These are phyloP conservation scores for Scleroderma citrinum DNA, from an alignment of 768 basidiomycete genomes.

Conservation along the genomic window DNA sequence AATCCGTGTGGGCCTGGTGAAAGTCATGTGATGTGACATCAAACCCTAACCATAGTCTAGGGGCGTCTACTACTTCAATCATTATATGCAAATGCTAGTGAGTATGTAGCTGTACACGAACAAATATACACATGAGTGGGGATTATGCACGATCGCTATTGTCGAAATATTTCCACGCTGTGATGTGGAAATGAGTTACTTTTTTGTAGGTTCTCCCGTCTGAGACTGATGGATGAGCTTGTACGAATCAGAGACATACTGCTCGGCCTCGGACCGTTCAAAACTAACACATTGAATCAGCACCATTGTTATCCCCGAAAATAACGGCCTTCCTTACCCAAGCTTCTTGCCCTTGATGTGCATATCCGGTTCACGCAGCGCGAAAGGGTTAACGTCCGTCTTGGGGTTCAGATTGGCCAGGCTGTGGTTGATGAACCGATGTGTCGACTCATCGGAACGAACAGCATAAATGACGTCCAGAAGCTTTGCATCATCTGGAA, in stretches of 20 bases:
- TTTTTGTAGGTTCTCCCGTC: conserved; percentile 19
- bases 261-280: conserved; percentile 59
- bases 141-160: not conserved
- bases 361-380: conserved; percentile 85
- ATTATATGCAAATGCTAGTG: too few relatives aligned
- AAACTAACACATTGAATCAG: conserved; percentile 42
- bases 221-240: conserved; percentile 39
- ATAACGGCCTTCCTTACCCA: conserved; percentile 44
- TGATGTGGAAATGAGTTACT: conserved; percentile 8
- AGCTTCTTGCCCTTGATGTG: conserved; percentile 69
- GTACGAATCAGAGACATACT: conserved; percentile 59
- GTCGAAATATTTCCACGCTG: too few relatives aligned
- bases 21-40: conserved; percentile 20
- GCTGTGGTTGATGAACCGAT: conserved; percentile 94
- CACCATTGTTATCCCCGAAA: not conserved
- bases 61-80: not conserved
- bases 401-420: conserved; percentile 76
- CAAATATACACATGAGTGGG: conserved; percentile 14
- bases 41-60: conserved; percentile 13
- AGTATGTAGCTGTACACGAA: not conserved
- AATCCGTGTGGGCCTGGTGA: not conserved
- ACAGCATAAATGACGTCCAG: conserved; percentile 90
- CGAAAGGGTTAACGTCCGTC: conserved; percentile 86
- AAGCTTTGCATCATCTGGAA: conserved; percentile 64
- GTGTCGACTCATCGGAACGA: conserved; percentile 88